These are phyloP conservation scores for Gryganskiella cystojenkinii DNA, from an alignment of 192 early-diverging fungal species.

Conservation along the genomic window DNA sequence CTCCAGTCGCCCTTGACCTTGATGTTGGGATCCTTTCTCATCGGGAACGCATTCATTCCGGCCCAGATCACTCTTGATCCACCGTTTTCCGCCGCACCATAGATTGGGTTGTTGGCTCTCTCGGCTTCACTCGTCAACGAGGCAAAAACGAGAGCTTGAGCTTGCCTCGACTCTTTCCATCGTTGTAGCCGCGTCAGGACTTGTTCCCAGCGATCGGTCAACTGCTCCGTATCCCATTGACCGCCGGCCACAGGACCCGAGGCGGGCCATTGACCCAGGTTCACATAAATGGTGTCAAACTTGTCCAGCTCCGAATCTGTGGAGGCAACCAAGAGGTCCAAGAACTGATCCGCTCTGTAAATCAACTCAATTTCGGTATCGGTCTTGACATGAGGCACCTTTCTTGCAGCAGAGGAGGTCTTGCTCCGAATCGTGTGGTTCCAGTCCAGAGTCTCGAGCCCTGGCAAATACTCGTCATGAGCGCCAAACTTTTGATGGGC, in stretches of 20 bases:
- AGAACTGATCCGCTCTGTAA: conserved; percentile 37
- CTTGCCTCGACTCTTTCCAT: conserved; percentile 10
- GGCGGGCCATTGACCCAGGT: conserved; percentile 44
- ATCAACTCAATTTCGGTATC: conserved; percentile 26
- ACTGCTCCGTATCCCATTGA: conserved; percentile 28
- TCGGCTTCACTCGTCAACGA: too few species aligned
- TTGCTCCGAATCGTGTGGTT: background rate
- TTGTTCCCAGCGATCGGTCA: conserved; percentile 30
- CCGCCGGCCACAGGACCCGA: conserved; percentile 33
- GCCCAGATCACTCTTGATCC: conserved; percentile 36
- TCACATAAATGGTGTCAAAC: conserved; percentile 30
- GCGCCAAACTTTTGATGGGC: background rate
- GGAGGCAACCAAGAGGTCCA: conserved; percentile 18
- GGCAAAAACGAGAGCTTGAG: background rate
- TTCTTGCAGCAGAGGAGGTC: background rate
- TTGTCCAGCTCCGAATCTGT: conserved; percentile 23
- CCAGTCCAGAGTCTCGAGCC: background rate
- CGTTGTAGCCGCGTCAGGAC: conserved; percentile 16
- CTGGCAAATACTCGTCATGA: conserved; percentile 26
- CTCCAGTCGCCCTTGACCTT: conserved; percentile 36
- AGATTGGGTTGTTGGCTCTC: conserved; percentile 5
- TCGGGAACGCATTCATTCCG: conserved; percentile 40
- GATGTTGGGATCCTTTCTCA: conserved; percentile 25
- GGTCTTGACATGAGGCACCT: background rate
- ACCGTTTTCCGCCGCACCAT: background rate